Conservation (phyloP, 441 rosid genomes). For the Syzygium syzygioides region DNA sequence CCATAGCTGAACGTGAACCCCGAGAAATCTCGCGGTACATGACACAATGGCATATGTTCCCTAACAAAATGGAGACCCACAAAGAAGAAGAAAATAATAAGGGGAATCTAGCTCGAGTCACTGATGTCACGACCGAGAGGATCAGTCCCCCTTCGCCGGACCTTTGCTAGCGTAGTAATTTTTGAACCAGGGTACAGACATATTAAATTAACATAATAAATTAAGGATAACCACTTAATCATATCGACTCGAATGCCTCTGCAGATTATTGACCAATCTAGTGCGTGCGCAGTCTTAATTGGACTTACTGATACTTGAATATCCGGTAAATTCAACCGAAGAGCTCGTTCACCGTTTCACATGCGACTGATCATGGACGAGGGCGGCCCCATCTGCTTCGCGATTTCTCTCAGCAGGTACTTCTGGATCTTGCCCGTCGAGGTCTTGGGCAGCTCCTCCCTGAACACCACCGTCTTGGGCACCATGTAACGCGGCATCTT, state of each 20-base stretch:
- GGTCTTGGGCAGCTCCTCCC: slow-evolving; percentile 69
- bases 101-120: not conserved
- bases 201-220: too few relatives aligned
- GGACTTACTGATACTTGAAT: not conserved
- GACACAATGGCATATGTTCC: not conserved
- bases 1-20: not conserved
- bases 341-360: slow-evolving; percentile 4
- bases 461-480: slow-evolving; percentile 66
- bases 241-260: too few relatives aligned
- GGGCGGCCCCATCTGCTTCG: slow-evolving; percentile 41
- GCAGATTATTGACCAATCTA: not conserved
- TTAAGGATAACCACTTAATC: too few relatives aligned
- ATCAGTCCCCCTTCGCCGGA: not conserved
- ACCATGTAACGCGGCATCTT: slow-evolving; percentile 37
- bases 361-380: slow-evolving; percentile 38
- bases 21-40: not conserved
- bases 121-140: not conserved
- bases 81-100: too few relatives aligned
- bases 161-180: not conserved
- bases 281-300: not conserved
- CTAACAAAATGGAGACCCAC: not conserved
- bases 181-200: too few relatives aligned
- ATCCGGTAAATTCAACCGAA: not conserved
- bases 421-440: slow-evolving; percentile 80
- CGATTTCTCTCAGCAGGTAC: slow-evolving; percentile 46